These are phyloP conservation scores for Fragaria nilgerrensis DNA, from an alignment of 306 rosid species.

Conservation along the genomic window DNA sequence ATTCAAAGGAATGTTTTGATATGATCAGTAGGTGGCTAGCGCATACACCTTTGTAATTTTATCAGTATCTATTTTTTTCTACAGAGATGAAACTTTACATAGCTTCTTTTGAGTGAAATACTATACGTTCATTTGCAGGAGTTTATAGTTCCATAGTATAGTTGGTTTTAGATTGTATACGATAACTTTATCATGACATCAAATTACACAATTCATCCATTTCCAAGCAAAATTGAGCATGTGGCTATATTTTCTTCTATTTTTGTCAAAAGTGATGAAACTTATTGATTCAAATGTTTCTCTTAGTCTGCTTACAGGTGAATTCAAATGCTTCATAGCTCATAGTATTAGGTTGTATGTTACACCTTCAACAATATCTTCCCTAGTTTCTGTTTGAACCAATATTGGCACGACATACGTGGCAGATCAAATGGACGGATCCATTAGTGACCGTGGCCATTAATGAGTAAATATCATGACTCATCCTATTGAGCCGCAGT, in stretches of 20 bases:
- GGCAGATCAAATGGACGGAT: no score
- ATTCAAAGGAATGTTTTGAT: slow-evolving; percentile 19
- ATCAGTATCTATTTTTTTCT: neutral
- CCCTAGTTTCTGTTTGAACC: no score
- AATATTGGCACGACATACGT: no score
- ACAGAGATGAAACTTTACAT: neutral
- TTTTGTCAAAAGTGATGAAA: neutral
- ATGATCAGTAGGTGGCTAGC: slow-evolving; percentile 31
- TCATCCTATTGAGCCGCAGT: no score
- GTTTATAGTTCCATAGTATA: neutral
- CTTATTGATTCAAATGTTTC: neutral
- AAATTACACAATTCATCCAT: neutral
- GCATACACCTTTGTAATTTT: neutral
- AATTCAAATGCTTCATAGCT: neutral
- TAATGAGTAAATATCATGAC: no score
- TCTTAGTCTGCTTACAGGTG: neutral
- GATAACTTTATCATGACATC: neutral
- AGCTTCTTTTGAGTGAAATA: neutral
- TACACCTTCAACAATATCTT: neutral
- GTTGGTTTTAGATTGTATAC: neutral
- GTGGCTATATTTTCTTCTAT: neutral
- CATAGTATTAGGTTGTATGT: neutral
- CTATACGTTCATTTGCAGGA: neutral
- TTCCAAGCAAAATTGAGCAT: neutral
- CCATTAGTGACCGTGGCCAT: no score